Conservation (phyloP, 139 green algal genomes). For the Nannochloris sp. region DNA sequence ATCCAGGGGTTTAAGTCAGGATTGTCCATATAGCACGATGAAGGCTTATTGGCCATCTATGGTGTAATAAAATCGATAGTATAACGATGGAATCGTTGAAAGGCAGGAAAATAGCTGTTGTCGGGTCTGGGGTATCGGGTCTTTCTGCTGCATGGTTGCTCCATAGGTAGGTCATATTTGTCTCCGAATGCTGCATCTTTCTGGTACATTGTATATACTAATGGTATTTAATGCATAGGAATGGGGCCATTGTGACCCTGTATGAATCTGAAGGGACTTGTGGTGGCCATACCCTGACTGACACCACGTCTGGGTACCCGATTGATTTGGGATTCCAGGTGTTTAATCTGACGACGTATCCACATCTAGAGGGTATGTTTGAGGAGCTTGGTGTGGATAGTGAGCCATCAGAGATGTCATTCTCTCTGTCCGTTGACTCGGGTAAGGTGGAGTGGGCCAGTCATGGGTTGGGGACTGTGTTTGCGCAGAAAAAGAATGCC, state of each 20-base stretch:
- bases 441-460: conserved; percentile 83
- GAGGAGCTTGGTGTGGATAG: conserved; percentile 80
- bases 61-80: not conserved
- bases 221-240: conserved; percentile 31
- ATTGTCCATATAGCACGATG: too few relatives aligned
- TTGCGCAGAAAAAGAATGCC: conserved; percentile 72
- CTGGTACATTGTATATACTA: not conserved
- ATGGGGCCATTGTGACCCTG: conserved; percentile 66
- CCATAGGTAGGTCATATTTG: conserved; percentile 39
- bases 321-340: conserved; percentile 95
- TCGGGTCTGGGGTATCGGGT: conserved; percentile 78
- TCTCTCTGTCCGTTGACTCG: conserved; percentile 72
- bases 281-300: conserved; percentile 88
- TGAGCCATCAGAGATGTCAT: conserved; percentile 88
- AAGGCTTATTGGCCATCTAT: too few relatives aligned
- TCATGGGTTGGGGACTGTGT: conserved; percentile 68
- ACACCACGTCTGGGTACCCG: conserved; percentile 40
- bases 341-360: conserved; percentile 93
- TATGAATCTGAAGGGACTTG: conserved; percentile 68
- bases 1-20: too few relatives aligned
- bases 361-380: conserved; percentile 83
- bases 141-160: conserved; percentile 74
- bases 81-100: not conserved
- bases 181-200: not conserved
- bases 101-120: conserved; percentile 52